Percentiles rank a stretch among this genome's conserved stretches.
These are phyloP conservation scores for Cinnamomum micranthum DNA, from an alignment of 164 flowering plant species.

Conservation along the genomic window DNA sequence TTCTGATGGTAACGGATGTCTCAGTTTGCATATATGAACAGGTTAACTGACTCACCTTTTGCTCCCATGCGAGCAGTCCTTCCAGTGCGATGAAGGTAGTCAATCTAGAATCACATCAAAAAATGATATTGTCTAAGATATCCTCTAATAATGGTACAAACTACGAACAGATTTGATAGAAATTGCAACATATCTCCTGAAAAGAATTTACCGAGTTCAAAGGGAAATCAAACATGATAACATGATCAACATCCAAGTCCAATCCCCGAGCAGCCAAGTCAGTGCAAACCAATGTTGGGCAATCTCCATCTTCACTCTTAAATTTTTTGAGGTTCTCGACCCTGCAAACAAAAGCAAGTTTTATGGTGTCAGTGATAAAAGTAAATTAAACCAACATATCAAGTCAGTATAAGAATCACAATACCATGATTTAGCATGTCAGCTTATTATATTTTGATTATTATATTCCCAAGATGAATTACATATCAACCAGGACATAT, in stretches of 20 bases:
- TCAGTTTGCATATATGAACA: not conserved
- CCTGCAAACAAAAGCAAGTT: slow-evolving; percentile 26
- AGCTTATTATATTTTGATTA: no score
- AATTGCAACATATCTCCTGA: not conserved
- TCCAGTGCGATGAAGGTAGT: slow-evolving; percentile 98
- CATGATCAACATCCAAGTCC: slow-evolving; percentile 98
- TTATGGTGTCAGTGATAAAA: not conserved
- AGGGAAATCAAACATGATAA: slow-evolving; percentile 97
- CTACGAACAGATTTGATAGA: not conserved
- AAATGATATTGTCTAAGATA: not conserved
- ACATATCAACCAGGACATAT: not conserved
- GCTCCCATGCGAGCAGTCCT: slow-evolving; percentile 99
- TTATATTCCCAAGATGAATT: not conserved
- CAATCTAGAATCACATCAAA: slow-evolving; percentile 53
- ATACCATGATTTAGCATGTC: no score
- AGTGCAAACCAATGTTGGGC: slow-evolving; percentile 96
- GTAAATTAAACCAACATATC: not conserved
- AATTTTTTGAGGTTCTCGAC: slow-evolving; percentile 90
- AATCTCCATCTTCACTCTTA: slow-evolving; percentile 82
- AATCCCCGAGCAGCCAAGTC: slow-evolving; percentile 97
- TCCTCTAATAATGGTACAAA: not conserved
- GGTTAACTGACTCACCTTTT: slow-evolving; percentile 55
- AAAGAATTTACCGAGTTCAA: slow-evolving; percentile 61
- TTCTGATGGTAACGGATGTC: not conserved
- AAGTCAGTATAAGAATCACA: no score